Conservation (phyloP, 1,284 basidiomycete genomes). For the Sporisorium graminicola region DNA sequence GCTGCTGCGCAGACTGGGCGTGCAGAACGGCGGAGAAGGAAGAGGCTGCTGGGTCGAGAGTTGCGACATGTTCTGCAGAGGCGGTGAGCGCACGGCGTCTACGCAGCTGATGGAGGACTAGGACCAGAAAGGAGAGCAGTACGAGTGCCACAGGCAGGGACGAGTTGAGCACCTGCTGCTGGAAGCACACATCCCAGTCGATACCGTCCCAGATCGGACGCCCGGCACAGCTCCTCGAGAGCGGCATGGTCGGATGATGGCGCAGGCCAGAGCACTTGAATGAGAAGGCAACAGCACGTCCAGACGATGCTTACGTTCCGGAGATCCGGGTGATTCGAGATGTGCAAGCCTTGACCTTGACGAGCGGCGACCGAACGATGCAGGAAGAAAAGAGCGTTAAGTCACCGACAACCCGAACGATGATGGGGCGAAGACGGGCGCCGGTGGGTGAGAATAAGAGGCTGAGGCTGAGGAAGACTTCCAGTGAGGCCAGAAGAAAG, state of each 20-base stretch:
- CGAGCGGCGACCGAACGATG: not conserved
- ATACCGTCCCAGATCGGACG: slow-evolving; percentile 43
- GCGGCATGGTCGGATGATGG: slow-evolving; percentile 7
- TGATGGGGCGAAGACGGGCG: slow-evolving; percentile 18
- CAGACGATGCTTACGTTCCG: not conserved
- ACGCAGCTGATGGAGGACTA: slow-evolving; percentile 40
- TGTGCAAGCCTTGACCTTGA: not conserved
- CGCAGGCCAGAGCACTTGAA: not conserved
- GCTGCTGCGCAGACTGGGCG: slow-evolving; percentile 14
- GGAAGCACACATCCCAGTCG: slow-evolving; percentile 54
- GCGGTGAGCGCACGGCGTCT: slow-evolving; percentile 29
- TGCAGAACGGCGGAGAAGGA: slow-evolving; percentile 40
- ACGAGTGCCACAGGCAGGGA: slow-evolving; percentile 40
- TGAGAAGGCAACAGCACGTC: not conserved
- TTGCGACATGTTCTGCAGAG: slow-evolving; percentile 51
- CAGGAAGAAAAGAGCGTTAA: slow-evolving; percentile 21
- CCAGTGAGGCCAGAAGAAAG: slow-evolving; percentile 1
- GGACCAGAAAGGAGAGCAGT: slow-evolving; percentile 31
- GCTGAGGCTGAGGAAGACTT: not conserved
- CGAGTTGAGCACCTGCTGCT: slow-evolving; percentile 46
- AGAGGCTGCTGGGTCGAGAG: slow-evolving; percentile 53
- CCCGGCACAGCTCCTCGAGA: slow-evolving; percentile 25
- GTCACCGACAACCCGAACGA: slow-evolving; percentile 38
- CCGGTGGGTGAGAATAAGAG: slow-evolving; percentile 3
- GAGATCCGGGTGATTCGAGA: not conserved